Conservation (phyloP, 768 basidiomycete species). For the Kwoniella dejecticola region DNA sequence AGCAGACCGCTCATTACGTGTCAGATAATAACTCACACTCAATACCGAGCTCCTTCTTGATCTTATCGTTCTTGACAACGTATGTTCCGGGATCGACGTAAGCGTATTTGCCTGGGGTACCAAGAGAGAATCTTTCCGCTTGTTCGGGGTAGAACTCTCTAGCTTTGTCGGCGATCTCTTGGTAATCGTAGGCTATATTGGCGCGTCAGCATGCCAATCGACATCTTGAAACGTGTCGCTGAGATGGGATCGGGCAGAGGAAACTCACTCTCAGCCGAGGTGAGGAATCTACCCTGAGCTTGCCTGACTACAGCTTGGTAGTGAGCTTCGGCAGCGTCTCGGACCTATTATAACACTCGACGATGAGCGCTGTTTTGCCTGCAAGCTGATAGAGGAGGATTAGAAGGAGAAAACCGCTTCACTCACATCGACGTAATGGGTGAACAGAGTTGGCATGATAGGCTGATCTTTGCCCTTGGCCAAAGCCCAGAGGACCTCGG, state of each 20-base stretch:
- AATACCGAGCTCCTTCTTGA: slow-evolving; percentile 38
- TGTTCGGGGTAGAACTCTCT: slow-evolving; percentile 32
- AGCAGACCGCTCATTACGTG: too few relatives aligned
- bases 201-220: background rate
- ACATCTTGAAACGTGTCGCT: background rate
- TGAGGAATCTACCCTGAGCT: slow-evolving; percentile 35
- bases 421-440: slow-evolving; percentile 29
- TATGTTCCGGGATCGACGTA: slow-evolving; percentile 39
- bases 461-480: slow-evolving; percentile 21
- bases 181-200: slow-evolving; percentile 31
- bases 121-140: slow-evolving; percentile 29
- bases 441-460: slow-evolving; percentile 15
- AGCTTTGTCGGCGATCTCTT: slow-evolving; percentile 33
- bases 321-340: slow-evolving; percentile 41
- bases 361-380: background rate
- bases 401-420: too few relatives aligned
- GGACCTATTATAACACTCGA: slow-evolving; percentile 21
- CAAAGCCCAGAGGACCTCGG: slow-evolving; percentile 18
- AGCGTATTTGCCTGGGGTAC: slow-evolving; percentile 33
- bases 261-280: slow-evolving; percentile 33
- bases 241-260: background rate
- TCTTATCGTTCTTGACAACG: slow-evolving; percentile 34
- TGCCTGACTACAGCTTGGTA: slow-evolving; percentile 31
- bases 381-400: too few relatives aligned
- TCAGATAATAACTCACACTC: slow-evolving; percentile 29